Base-by-base conservation (phyloP, 164 flowering plant species). In the Piper longum region DNA sequence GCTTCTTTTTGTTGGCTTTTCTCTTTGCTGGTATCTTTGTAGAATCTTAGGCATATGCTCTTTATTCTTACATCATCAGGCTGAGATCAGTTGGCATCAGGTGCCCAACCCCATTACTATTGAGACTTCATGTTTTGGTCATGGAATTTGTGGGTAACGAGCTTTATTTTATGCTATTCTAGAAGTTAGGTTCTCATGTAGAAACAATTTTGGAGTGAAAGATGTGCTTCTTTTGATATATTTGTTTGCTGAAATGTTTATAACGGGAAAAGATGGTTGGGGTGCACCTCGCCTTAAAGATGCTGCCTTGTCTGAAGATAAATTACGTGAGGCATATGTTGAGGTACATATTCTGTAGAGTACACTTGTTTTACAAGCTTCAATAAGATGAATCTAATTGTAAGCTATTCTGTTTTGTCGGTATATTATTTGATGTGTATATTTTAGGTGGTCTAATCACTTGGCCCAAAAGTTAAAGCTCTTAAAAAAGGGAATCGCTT, bases 251-350 rank as follows among this genome's bases (percentile, higher is more conserved):
- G 16, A 40, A n/a, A 7, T 64, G 36, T 18, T 56, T 65, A 60
- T 58, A 65, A 43, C 76, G 90, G 97, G 99, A 44, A 91, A 83
- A 76, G 63, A 73, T 26, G 97, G 99, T 59, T 95, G 96, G 96
- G 97, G 93, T 61, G 99, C 99, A 64, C 99, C 99, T 59, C 91
- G 99, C 70, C 95, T 95, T 7, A 95, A 95, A 77, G 99, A 90
- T 81, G 99, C 96, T 69, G 81, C 76, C 42, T 80, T 95, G 62
- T 88, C 99, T 55, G 69, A 76, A 26, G 93, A 88, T 79, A 95
- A 81, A 77, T 67, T 91, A 63, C 95, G 96, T 61, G 99, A 95
- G 83, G 69, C 88, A 76, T 93, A 93, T 80, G 71, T 87, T 57
- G 97, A 93, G 92, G 99, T 93, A 17, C 58, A 81, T 66, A n/a